Evolutionary conservation across 495 filamentous ascomycete species (phyloP), one percentile per base, ranked within the genome.

Genomic region (Aspergillus cavernicola): DNA sequence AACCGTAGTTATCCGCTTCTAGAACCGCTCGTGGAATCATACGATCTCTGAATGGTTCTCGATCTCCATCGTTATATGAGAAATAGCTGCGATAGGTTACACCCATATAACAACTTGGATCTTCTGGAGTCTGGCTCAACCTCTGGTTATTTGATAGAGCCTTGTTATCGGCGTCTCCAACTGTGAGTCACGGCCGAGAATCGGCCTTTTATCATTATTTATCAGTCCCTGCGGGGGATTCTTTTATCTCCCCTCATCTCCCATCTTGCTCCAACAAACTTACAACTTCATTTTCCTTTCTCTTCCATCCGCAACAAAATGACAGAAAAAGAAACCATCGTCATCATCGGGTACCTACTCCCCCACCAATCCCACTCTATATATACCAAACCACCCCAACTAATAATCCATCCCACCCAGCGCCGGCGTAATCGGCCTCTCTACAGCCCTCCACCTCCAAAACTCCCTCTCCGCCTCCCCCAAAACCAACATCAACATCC

Each of bases 401-500:
- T 32, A 50, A n/a, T n/a, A 11, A 48, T n/a, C 10, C 13, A 19
- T 16, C n/a, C n/a, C n/a, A n/a, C n/a, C n/a, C 39, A 50, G 38
- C 31, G 81, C 81, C 45, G 83, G 83, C 32, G 77, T 84, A 13
- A 78, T 76, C 56, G 83, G 81, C 46, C 75, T 85, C 33, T 72
- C 74, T 59, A 71, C 72, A 19, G 80, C 81, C 39, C 61, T 80
- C 32, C 56, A 54, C 39, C 68, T 84, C 58, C 80, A 79, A 64
- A 57, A 73, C 42, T 55, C 67, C n/a, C 56, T 69, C 20, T 15
- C 12, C 32, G 62, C 63, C 22, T 62, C 54, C 2, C 67, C 74
- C 63, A 57, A 57, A 47, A 73, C n/a, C n/a, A n/a, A n/a, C n/a
- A n/a, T n/a, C n/a, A n/a, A n/a, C n/a, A n/a, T 83, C 22, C 75